A percentile compares a stretch with the other conserved stretches of the same genome.
phyloP scores from a whole-genome alignment of 2,329 filamentous ascomycete species.

The Ophiocordyceps unilateralis region DNA sequence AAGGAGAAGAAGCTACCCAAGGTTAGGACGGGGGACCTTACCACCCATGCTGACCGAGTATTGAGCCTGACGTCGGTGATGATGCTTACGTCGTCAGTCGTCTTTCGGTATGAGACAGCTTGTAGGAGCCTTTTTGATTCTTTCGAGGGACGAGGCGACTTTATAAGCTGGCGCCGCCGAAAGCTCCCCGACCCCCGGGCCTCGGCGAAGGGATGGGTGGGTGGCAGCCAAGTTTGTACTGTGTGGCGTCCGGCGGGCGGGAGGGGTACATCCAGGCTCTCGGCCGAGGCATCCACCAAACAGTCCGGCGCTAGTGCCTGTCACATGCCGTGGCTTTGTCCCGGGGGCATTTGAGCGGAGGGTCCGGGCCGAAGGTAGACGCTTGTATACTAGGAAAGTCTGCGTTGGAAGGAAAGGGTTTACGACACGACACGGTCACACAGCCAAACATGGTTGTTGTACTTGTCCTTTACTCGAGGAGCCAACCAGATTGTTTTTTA shows the following conservation, averaged over 20 bases:
- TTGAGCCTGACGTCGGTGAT: no score
- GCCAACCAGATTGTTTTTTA: no score
- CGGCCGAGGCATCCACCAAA: constrained; percentile 14
- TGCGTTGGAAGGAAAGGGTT: no score
- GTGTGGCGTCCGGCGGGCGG: neutral
- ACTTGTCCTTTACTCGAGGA: no score
- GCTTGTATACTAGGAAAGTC: no score
- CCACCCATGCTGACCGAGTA: constrained; percentile 20
- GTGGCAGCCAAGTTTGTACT: neutral
- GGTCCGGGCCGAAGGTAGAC: neutral
- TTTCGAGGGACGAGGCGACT: neutral
- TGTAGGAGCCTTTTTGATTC: neutral
- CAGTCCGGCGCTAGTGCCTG: constrained; percentile 7
- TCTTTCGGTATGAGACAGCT: neutral
- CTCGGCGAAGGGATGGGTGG: neutral
- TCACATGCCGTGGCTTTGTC: constrained; percentile 12
- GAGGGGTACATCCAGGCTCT: neutral
- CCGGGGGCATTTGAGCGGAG: neutral
- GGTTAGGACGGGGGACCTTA: constrained; percentile 8
- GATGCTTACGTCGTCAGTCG: neutral
- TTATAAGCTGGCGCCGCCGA: neutral
- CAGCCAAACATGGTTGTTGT: no score
- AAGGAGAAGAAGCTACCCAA: constrained; percentile 1
- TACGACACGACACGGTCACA: no score
- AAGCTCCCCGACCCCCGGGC: neutral